Conservation (phyloP, 2,329 filamentous ascomycete genomes). For the Ophiostoma himal-ulmi region DNA sequence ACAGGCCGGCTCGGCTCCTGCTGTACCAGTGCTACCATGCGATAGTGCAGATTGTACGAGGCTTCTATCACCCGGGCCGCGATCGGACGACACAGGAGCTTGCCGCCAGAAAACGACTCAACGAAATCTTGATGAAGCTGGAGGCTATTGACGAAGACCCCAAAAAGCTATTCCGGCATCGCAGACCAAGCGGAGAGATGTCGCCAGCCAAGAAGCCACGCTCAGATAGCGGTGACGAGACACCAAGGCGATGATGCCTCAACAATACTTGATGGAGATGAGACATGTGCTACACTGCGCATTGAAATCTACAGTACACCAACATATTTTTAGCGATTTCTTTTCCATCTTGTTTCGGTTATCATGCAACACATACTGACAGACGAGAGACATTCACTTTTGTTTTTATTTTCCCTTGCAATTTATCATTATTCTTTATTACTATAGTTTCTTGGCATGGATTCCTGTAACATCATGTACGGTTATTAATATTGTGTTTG, state of each 20-base stretch:
- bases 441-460: not conserved
- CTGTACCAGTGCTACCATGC: constrained; percentile 56
- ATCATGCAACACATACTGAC: not conserved
- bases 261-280: not conserved
- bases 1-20: constrained; percentile 43
- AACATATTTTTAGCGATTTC: not conserved
- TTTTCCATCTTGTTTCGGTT: not conserved
- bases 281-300: not conserved
- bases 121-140: constrained; percentile 42
- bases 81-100: constrained; percentile 49
- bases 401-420: not conserved
- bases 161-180: constrained; percentile 33
- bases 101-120: constrained; percentile 47
- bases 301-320: not conserved
- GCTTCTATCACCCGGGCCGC: constrained; percentile 48
- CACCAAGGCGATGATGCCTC: not conserved
- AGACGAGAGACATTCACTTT: not conserved
- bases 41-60: constrained; percentile 45
- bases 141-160: constrained; percentile 31
- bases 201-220: constrained; percentile 43
- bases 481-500: not conserved
- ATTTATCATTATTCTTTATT: not conserved
- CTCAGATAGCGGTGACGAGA: constrained; percentile 26
- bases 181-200: constrained; percentile 38
- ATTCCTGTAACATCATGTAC: not conserved